Base-by-base conservation (phyloP, 169 alveolate genomes). In the Gregarina niphandrodes region DNA sequence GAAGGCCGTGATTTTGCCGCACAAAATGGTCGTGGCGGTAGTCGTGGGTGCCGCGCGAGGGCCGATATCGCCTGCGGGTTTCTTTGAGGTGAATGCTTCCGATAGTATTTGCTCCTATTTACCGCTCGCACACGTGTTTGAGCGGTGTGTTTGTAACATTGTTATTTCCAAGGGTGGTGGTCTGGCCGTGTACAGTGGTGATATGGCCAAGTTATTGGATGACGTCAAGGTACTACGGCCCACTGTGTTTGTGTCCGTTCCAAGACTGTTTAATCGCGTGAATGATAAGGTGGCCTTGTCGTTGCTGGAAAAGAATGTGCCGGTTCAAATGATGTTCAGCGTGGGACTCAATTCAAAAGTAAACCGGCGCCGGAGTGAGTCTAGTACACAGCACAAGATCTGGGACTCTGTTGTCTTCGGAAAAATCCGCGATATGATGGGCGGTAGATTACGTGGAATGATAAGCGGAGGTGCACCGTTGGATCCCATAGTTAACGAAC, bases 1-100 rank as follows among this genome's bases (percentile, higher is more conserved):
- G 18, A 83, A 83, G 57, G 93, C 87, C 3, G 90, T 77, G 2
- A 50, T 77, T 56, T 42, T 74, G 30, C 53, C 84, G 13, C 87
- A 82, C 50, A 53, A 61, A 11, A 67, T 70, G 40, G 23, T 70
- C 13, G 49, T 68, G 21, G 61, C 80, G 9, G 44, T 69, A 4
- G 48, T 65, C 0, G 74, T 64, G 19, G 49, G 53, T 1, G 24
- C 49, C 0, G 35, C 42, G 7, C 37, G 44, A 18, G 45, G 53
- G 22, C 49, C 53, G 4, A 40, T 56, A 7, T 42, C 45, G 18
- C 19, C 32, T n/a, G 34, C 11, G 12, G 17, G 60, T 23, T 9
- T 20, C 12, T 45, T 54, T 17, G 57, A 52, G 0, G 37, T 64
- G 26, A 29, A 49, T 0, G 21, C 64, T 1, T 44, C 38, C 19